Evolutionary conservation across 805 yeast species (phyloP).

Genomic region (Ogataea pini): DNA sequence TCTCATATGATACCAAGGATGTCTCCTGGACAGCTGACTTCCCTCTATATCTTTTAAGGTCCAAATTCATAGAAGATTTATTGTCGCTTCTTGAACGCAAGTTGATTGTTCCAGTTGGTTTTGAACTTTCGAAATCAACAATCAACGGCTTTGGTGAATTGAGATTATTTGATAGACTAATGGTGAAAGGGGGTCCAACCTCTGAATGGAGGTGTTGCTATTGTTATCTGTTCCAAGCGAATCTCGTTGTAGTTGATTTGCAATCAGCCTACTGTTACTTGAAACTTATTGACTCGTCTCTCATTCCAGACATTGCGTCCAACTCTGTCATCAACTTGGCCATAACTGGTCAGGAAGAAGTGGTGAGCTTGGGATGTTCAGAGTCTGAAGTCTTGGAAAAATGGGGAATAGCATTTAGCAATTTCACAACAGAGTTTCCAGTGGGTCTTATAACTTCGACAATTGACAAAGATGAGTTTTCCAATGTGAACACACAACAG

Average conservation of each 20-base stretch:
- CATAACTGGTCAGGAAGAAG: neutral
- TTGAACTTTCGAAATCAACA: constrained; percentile 17
- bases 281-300: constrained; percentile 18
- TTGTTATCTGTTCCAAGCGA: constrained; percentile 33
- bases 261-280: constrained; percentile 8
- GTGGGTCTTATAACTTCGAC: constrained; percentile 29
- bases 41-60: constrained; percentile 19
- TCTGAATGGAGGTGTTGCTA: constrained; percentile 18
- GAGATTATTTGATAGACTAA: constrained; percentile 33
- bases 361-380: constrained; percentile 14
- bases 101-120: constrained; percentile 4
- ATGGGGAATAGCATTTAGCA: constrained; percentile 34
- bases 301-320: constrained; percentile 19
- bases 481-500: constrained; percentile 15
- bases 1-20: neutral
- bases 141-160: constrained; percentile 33
- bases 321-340: constrained; percentile 17
- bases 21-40: constrained; percentile 19
- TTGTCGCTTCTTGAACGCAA: constrained; percentile 16
- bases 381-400: constrained; percentile 27
- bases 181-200: neutral
- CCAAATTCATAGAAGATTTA: constrained; percentile 28
- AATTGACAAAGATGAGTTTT: constrained; percentile 28
- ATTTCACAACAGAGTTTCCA: constrained; percentile 27
- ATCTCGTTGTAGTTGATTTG: constrained; percentile 24